Base-by-base conservation (phyloP, 2,329 filamentous ascomycete genomes). In the Endothia cerciana region DNA sequence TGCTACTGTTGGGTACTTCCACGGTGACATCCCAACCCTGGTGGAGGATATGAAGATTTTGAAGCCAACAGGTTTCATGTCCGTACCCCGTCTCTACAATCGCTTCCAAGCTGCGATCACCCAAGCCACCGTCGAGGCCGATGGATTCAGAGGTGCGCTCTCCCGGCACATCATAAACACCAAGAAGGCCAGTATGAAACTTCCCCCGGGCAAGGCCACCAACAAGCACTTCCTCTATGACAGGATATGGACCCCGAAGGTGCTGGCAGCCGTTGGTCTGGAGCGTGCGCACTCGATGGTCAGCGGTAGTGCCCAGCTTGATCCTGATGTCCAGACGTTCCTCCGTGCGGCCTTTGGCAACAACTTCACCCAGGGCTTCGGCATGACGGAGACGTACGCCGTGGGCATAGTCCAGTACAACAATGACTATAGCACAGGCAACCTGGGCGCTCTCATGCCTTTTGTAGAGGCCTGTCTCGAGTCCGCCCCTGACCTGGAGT, bases 401-500 rank as follows among this genome's bases (percentile, higher is more conserved):
- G 86, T 90, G 38, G 88, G 86, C 28, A 84, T 90, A 15, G 85
- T 87, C 43, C 95, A 98, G 80, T 73, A 86, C 13, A 77, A 81
- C 2, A 84, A 85, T 57, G 95, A 99, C 77, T 88, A 91, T 74
- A 85, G 84, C 10, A 81, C 89, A 4, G 93, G 93, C 68, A 97
- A 93, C 79, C 94, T 94, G 71, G 95, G 95, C 62, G 88, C 85
- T 5, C 84, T 93, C 0, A 84, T 86, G 68, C 83, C 88, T 8
- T 84, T 83, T 67, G 78, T 85, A 10, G 95, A 99, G 80, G 81
- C 89, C 59, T 97, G 94, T 76, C 83, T 97, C 64, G 83, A 90
- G 75, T 96, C 94, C 62, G 91, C 96, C 7, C 94, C 94, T 1
- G 94, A 98, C 69, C 94, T 97, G 85, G 94, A 97, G 64, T 99